These are phyloP conservation scores for Filosporella fistucella DNA, from an alignment of 495 filamentous ascomycete genomes.

Conservation along the genomic window DNA sequence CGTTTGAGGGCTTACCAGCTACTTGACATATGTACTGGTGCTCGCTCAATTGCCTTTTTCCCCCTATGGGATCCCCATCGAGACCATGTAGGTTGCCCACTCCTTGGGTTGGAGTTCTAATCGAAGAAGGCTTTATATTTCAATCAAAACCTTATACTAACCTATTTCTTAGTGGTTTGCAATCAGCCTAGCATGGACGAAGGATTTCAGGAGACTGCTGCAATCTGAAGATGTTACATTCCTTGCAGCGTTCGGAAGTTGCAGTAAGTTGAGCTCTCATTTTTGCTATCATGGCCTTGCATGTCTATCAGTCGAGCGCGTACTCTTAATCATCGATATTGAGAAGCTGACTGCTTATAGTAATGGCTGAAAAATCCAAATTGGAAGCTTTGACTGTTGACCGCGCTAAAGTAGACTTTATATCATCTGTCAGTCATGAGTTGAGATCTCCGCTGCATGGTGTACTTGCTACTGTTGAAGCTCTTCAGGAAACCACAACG, in stretches of 20 bases:
- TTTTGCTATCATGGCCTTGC: too few relatives aligned
- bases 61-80: conserved; percentile 56
- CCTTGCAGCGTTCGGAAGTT: conserved; percentile 47
- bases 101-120: conserved; percentile 37
- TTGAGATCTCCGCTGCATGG: conserved; percentile 65
- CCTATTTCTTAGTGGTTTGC: conserved; percentile 54
- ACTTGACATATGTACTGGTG: conserved; percentile 30
- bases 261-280: too few relatives aligned
- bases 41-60: conserved; percentile 48
- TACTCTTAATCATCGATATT: too few relatives aligned
- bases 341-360: too few relatives aligned
- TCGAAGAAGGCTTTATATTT: too few relatives aligned
- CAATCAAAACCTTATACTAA: too few relatives aligned
- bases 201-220: conserved; percentile 31
- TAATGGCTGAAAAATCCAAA: conserved; percentile 50
- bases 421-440: conserved; percentile 72
- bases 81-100: conserved; percentile 24
- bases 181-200: conserved; percentile 60
- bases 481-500: conserved; percentile 52
- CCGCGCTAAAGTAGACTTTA: conserved; percentile 58
- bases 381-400: conserved; percentile 36
- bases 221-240: conserved; percentile 43
- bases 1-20: conserved; percentile 1
- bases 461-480: conserved; percentile 57
- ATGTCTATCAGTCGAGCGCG: too few relatives aligned